Percentiles rank a stretch among this genome's conserved stretches.
phyloP scores from a whole-genome alignment of 2,329 filamentous ascomycete genomes.

The Colletotrichum cereale region DNA sequence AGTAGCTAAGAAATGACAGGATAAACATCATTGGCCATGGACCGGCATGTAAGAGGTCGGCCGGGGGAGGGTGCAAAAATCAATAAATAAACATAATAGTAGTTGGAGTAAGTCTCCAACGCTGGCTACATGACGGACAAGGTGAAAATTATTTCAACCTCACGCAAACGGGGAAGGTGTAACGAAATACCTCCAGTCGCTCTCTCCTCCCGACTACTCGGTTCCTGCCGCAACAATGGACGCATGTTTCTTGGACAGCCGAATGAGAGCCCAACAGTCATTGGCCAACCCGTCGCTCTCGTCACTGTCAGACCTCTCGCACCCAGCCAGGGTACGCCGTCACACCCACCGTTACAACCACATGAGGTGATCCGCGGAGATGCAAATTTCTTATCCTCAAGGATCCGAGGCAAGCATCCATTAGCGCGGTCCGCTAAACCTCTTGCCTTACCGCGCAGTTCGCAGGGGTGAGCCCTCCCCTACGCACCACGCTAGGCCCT shows the following conservation, averaged over 20 bases:
- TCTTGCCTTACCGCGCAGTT: conserved; percentile 29
- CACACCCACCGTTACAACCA: conserved; percentile 23
- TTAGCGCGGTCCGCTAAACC: conserved; percentile 35
- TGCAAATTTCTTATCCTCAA: conserved; percentile 30
- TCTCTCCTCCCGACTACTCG: conserved; percentile 29
- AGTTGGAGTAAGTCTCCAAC: conserved; percentile 29
- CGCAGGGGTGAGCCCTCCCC: conserved; percentile 25
- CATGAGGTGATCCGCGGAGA: conserved; percentile 31
- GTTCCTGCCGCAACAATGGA: conserved; percentile 32
- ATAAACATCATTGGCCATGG: conserved; percentile 24
- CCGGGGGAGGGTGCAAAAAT: neutral
- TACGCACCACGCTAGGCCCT: conserved; percentile 24
- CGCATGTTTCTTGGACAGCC: conserved; percentile 21
- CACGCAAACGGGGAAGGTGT: conserved; percentile 12
- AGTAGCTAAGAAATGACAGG: conserved; percentile 10
- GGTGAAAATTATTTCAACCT: conserved; percentile 33
- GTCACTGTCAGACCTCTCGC: conserved; percentile 13
- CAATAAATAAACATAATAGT: neutral
- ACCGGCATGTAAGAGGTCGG: conserved; percentile 19
- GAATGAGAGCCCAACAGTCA: conserved; percentile 7
- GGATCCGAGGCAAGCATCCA: conserved; percentile 37
- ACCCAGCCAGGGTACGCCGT: conserved; percentile 22
- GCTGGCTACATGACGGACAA: conserved; percentile 23
- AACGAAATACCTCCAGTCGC: conserved; percentile 35
- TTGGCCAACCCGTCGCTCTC: conserved; percentile 15